Evolutionary conservation across 768 basidiomycete species (phyloP), one percentile per base, ranked within the genome.

Genomic region (Tulasnella sp.): DNA sequence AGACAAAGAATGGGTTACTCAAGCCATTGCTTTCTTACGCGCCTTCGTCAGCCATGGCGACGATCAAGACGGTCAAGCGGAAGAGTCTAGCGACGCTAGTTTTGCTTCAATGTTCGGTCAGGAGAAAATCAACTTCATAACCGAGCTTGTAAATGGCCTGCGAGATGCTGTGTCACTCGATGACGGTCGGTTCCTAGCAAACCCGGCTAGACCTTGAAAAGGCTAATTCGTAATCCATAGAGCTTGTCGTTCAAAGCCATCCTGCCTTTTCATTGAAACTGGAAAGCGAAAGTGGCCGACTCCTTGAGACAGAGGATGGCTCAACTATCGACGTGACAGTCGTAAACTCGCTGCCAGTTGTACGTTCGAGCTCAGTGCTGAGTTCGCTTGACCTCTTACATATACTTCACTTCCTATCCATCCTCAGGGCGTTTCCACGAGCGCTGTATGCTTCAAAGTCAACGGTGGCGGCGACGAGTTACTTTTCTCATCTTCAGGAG

Each of bases 1-100:
- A 78, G 91, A 94, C 80, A 86, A 86, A 29, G 93, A 96, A 82
- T 96, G 94, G 94, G 88, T 93, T 29, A 90, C 92, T 79, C 88
- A 92, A 20, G 86, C 92, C 7, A 86, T 96, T 40, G 89, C 92
- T 5, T 96, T 93, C 83, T 86, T 98, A 61, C 90, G 89, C 81
- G 88, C 89, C 16, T 91, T 89, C 79, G 87, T 90, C 23, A 90
- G 89, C 40, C 88, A 88, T 80, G 81, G 88, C 86, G 4, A 84
- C 95, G 75, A 86, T 85, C 71, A 83, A 82, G 10, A 86, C 89
- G 0, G 88, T 88, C 0, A 84, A 86, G 89, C 91, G 92, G 78
- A 80, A 84, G 80, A 74, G 48, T 26, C 51, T 72, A 37, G 80
- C 70, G 7, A 37, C 37, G 26, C 70, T 23, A 20, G 39, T 51